These are phyloP conservation scores for Lactarius psammicola DNA, from an alignment of 768 basidiomycete genomes.

Conservation along the genomic window DNA sequence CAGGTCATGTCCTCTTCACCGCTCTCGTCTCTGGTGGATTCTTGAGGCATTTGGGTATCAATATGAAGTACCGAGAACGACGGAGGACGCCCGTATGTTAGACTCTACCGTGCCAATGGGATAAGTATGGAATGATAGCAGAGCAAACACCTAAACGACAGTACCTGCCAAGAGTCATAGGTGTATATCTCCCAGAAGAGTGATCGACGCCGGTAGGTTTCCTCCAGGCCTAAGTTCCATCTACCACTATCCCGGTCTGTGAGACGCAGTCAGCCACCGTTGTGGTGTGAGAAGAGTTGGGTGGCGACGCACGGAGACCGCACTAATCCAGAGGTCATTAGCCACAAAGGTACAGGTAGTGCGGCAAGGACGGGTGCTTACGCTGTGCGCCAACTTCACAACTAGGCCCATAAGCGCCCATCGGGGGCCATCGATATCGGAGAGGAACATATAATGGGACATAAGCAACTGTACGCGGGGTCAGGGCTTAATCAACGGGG, in stretches of 20 bases:
- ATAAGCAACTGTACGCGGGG: slow-evolving; percentile 50
- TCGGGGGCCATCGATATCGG: slow-evolving; percentile 53
- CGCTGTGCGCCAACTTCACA: slow-evolving; percentile 68
- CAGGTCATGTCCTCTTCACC: slow-evolving; percentile 64
- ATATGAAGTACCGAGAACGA: slow-evolving; percentile 48
- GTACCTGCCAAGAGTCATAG: slow-evolving; percentile 71
- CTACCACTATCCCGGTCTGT: slow-evolving; percentile 66
- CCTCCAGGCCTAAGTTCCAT: slow-evolving; percentile 57
- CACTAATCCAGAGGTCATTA: slow-evolving; percentile 22
- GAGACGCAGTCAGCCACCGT: slow-evolving; percentile 21
- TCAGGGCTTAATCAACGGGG: slow-evolving; percentile 27
- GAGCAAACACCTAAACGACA: slow-evolving; percentile 18
- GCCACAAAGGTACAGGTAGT: slow-evolving; percentile 27
- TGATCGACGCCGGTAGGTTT: slow-evolving; percentile 57
- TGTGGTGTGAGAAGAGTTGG: slow-evolving; percentile 40
- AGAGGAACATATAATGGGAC: slow-evolving; percentile 48
- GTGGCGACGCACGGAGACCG: slow-evolving; percentile 51
- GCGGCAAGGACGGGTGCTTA: slow-evolving; percentile 36
- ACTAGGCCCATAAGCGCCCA: slow-evolving; percentile 72
- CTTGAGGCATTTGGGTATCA: slow-evolving; percentile 39
- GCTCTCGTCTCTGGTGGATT: slow-evolving; percentile 48
- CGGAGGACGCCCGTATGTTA: slow-evolving; percentile 70
- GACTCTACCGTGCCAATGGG: slow-evolving; percentile 45
- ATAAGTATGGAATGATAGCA: slow-evolving; percentile 12
- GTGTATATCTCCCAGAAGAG: slow-evolving; percentile 65